Conservation (phyloP, 176 grass and related monocot genomes). For the Ensete glaucum region DNA sequence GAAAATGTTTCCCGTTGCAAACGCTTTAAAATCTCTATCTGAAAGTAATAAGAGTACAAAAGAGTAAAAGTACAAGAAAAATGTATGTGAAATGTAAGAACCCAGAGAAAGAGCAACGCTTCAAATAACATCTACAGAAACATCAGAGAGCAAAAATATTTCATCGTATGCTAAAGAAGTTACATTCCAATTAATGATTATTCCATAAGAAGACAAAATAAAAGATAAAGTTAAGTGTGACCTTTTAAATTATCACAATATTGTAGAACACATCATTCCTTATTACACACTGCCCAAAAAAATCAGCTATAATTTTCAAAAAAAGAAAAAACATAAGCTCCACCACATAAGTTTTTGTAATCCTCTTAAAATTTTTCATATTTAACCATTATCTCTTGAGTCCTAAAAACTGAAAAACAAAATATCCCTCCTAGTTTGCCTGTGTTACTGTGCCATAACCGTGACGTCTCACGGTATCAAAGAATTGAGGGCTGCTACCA, state of each 20-base stretch:
- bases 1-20: slow-evolving; percentile 34
- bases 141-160: not conserved
- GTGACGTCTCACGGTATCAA: not conserved
- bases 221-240: not conserved
- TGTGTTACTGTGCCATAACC: not conserved
- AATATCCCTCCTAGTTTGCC: not conserved
- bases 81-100: not conserved
- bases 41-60: not conserved
- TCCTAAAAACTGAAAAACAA: not conserved
- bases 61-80: not conserved
- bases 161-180: not conserved
- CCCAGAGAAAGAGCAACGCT: not conserved
- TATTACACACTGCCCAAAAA: not conserved
- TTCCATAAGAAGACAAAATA: not conserved
- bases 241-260: not conserved
- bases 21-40: slow-evolving; percentile 37
- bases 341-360: not conserved
- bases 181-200: not conserved
- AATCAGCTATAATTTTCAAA: not conserved
- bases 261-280: not conserved
- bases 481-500: not conserved
- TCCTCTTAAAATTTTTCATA: not conserved
- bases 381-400: not conserved
- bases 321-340: not conserved
- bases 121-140: not conserved